Evolutionary conservation across 1,139 yeast genomes (phyloP).

Genomic region (Candida mesenterica): DNA sequence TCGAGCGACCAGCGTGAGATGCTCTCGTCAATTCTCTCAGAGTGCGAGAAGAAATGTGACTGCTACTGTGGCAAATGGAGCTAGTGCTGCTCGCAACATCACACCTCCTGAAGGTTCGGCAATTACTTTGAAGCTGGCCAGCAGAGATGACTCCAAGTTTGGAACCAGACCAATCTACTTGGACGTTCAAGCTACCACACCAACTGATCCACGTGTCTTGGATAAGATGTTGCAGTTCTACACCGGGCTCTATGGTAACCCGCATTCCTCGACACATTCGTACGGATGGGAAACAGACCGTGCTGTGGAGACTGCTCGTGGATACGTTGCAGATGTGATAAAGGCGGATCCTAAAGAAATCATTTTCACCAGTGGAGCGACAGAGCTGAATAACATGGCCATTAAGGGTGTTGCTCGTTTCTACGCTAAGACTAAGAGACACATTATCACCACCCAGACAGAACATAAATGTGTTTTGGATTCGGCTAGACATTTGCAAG

Average conservation of each 20-base stretch:
- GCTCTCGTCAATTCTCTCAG: background rate
- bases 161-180: conserved; percentile 87
- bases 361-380: conserved; percentile 96
- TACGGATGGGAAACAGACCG: conserved; percentile 99
- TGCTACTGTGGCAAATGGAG: background rate
- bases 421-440: conserved; percentile 85
- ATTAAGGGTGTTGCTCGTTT: conserved; percentile 94
- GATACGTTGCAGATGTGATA: conserved; percentile 75
- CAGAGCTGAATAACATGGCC: conserved; percentile 94
- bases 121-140: conserved; percentile 43
- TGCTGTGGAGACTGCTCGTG: conserved; percentile 86
- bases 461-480: conserved; percentile 98
- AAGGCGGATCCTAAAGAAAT: conserved; percentile 96
- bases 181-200: conserved; percentile 98
- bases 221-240: conserved; percentile 91
- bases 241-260: conserved; percentile 95
- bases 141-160: conserved; percentile 41
- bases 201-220: conserved; percentile 94
- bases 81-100: conserved; percentile 5
- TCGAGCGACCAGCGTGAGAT: background rate
- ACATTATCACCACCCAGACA: conserved; percentile 92
- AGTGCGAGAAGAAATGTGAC: background rate
- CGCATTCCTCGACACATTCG: conserved; percentile 96
- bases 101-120: conserved; percentile 46
- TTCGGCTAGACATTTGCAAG: conserved; percentile 91